A percentile compares a stretch with the other conserved stretches of the same genome.
phyloP scores from a whole-genome alignment of 495 filamentous ascomycete genomes.

The Hypoxylon fragiforme region DNA sequence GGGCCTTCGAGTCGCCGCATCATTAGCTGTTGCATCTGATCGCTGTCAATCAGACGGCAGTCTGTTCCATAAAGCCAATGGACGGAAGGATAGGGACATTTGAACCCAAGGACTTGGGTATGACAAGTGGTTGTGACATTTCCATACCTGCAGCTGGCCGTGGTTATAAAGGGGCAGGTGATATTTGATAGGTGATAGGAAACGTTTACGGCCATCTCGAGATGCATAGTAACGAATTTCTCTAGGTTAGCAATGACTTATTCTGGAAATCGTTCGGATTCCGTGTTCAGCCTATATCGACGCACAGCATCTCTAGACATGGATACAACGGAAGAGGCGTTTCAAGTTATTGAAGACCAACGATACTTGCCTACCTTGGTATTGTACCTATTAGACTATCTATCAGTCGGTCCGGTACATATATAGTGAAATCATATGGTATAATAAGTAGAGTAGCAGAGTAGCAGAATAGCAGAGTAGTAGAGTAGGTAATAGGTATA shows the following conservation, averaged over 20 bases:
- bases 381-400: too few relatives aligned
- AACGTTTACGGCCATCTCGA: not conserved
- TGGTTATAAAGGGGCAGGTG: conserved; percentile 20
- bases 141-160: conserved; percentile 23
- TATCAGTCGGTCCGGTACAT: too few relatives aligned
- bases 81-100: conserved; percentile 29
- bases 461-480: conserved; percentile 12
- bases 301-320: conserved; percentile 15
- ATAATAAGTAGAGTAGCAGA: not conserved
- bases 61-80: conserved; percentile 15
- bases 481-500: not conserved
- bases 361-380: too few relatives aligned
- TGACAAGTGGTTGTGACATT: conserved; percentile 15
- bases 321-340: not conserved
- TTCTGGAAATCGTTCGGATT: conserved; percentile 14
- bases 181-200: not conserved
- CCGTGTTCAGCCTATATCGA: conserved; percentile 28
- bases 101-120: conserved; percentile 20
- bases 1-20: conserved; percentile 23
- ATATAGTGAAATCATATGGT: not conserved
- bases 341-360: not conserved
- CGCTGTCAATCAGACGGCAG: conserved; percentile 17
- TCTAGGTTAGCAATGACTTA: conserved; percentile 1
- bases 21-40: conserved; percentile 22
- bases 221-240: conserved; percentile 18